Evolutionary conservation across 1,284 basidiomycete genomes (phyloP).

Genomic region (Rhodotorula glutinis): DNA sequence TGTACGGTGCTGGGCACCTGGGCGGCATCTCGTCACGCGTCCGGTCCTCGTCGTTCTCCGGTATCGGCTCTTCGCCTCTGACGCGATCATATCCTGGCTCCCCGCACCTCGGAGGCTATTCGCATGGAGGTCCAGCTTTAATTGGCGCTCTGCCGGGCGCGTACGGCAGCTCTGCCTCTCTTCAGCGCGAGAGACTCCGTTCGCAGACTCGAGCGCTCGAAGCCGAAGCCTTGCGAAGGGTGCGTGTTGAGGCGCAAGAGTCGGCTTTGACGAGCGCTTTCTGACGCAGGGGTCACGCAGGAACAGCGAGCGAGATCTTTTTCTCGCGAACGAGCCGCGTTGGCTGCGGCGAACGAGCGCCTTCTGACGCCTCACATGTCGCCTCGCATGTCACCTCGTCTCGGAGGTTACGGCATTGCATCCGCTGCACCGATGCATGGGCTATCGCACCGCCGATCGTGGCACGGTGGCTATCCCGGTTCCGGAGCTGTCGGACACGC

Average conservation of each 20-base stretch:
- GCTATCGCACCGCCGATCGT: not conserved
- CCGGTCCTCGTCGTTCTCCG: slow-evolving; percentile 16
- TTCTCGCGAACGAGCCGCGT: slow-evolving; percentile 2
- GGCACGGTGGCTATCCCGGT: not conserved
- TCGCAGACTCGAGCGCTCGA: slow-evolving; percentile 8
- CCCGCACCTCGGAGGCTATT: not conserved
- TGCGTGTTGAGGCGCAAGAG: not conserved
- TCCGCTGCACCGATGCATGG: too few relatives aligned
- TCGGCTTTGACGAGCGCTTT: accelerated
- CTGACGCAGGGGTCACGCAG: not conserved
- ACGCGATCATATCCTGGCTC: not conserved
- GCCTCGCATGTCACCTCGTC: not conserved
- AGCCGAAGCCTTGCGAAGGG: slow-evolving; percentile 12
- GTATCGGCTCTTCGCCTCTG: not conserved
- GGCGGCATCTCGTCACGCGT: slow-evolving; percentile 2
- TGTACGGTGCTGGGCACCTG: not conserved
- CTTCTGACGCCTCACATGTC: slow-evolving; percentile 11
- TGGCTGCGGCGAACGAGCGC: slow-evolving; percentile 8
- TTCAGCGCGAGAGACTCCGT: slow-evolving; percentile 7
- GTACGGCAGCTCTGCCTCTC: not conserved
- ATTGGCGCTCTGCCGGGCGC: not conserved
- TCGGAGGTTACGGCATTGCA: not conserved
- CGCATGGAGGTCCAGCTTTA: too few relatives aligned
- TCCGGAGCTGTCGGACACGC: not conserved
- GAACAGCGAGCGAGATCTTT: slow-evolving; percentile 1